phyloP scores from a whole-genome alignment of 495 filamentous ascomycete species.

The Talaromyces adpressus region DNA sequence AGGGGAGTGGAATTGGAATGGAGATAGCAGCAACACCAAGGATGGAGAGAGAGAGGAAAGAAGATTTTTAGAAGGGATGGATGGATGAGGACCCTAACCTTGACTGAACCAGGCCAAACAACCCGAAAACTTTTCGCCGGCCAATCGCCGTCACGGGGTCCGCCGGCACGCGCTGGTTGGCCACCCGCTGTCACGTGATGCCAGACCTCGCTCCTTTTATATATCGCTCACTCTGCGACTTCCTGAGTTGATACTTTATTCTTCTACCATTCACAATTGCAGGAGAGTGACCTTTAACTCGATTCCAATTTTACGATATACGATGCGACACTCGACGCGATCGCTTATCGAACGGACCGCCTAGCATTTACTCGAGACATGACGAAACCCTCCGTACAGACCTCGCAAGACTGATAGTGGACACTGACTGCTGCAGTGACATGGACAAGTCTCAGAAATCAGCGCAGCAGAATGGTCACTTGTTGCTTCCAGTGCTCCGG shows the following conservation, averaged over 20 bases:
- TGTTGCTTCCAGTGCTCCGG: no score
- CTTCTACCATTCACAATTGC: neutral
- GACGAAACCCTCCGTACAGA: neutral
- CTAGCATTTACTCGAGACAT: neutral
- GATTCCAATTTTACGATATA: no score
- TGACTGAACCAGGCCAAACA: constrained; percentile 3
- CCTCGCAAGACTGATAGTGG: neutral
- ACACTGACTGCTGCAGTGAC: neutral
- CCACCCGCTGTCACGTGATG: neutral
- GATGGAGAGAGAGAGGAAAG: neutral
- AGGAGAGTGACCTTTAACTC: no score
- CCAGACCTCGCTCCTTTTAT: neutral
- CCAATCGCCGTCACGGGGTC: constrained; percentile 9
- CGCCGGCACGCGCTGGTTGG: neutral
- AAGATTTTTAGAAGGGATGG: constrained; percentile 13
- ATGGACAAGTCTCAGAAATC: no score
- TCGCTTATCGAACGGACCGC: neutral
- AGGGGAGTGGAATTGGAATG: neutral
- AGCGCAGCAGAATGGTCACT: no score
- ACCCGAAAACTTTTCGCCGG: constrained; percentile 10
- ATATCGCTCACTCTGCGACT: neutral
- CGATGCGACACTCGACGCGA: no score
- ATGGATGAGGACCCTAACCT: constrained; percentile 10
- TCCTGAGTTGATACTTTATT: neutral
- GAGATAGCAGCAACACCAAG: neutral